phyloP scores from a whole-genome alignment of 2,329 filamentous ascomycete species.

The Epicoccum sorghinum region DNA sequence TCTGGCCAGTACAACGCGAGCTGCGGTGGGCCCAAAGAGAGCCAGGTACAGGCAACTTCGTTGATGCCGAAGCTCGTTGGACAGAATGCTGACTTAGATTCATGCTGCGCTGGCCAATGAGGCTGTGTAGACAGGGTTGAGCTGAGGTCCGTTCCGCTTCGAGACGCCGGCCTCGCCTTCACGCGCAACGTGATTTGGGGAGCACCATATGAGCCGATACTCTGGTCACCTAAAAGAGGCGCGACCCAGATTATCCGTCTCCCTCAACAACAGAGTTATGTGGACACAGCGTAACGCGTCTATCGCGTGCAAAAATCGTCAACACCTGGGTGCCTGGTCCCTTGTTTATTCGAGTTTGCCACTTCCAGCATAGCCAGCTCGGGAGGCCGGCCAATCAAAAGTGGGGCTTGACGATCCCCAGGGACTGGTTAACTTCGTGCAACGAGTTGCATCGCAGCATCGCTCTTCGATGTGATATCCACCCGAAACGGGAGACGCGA shows the following conservation, averaged over 20 bases:
- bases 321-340: conserved; percentile 2
- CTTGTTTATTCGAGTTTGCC: conserved; percentile 18
- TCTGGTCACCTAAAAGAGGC: conserved; percentile 21
- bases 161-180: conserved; percentile 27
- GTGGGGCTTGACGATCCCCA: conserved; percentile 13
- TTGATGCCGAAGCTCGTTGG: conserved; percentile 37
- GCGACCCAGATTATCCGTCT: conserved; percentile 17
- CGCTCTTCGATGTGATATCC: conserved; percentile 22
- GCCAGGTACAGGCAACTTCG: conserved; percentile 27
- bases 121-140: conserved; percentile 24
- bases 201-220: conserved; percentile 31
- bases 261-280: conserved; percentile 15
- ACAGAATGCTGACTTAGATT: conserved; percentile 21
- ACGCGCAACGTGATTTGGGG: conserved; percentile 35
- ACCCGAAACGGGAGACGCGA: conserved; percentile 13
- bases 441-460: conserved; percentile 31
- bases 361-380: conserved; percentile 23
- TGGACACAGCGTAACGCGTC: conserved; percentile 20
- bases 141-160: conserved; percentile 18
- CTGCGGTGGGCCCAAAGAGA: conserved; percentile 28
- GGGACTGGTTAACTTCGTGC: conserved; percentile 16
- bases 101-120: conserved; percentile 32
- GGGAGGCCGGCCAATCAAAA: conserved; percentile 23
- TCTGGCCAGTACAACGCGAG: conserved; percentile 24
- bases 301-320: conserved; percentile 28